Conservation (phyloP, 805 yeast species). For the Candida succiphila region DNA sequence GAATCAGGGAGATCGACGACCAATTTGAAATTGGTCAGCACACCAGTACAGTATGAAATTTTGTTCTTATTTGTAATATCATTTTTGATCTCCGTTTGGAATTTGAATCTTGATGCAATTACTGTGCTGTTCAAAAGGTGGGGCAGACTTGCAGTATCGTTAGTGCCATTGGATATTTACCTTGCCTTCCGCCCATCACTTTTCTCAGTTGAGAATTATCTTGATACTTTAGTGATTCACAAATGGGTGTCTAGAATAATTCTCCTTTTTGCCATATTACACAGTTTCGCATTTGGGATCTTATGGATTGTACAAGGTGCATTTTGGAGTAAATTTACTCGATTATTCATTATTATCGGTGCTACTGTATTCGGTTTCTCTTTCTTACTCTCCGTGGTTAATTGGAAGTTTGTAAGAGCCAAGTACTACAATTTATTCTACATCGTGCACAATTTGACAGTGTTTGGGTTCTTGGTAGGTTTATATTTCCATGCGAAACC, state of each 20-base stretch:
- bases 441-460: conserved; percentile 41
- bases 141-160: conserved; percentile 51
- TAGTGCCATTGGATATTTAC: conserved; percentile 48
- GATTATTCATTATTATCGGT: conserved; percentile 41
- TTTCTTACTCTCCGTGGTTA: conserved; percentile 29
- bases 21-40: conserved; percentile 18
- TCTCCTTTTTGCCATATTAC: conserved; percentile 33
- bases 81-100: conserved; percentile 22
- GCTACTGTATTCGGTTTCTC: conserved; percentile 28
- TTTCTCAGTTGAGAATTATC: conserved; percentile 35
- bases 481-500: conserved; percentile 64
- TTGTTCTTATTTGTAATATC: conserved; percentile 8
- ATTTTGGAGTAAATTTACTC: conserved; percentile 23
- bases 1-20: conserved; percentile 28
- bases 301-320: conserved; percentile 35
- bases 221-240: conserved; percentile 48
- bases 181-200: conserved; percentile 49
- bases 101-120: conserved; percentile 22
- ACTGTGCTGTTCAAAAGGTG: conserved; percentile 38
- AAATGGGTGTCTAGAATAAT: conserved; percentile 64
- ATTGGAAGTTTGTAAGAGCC: conserved; percentile 40
- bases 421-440: conserved; percentile 44
- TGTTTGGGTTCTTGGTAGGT: conserved; percentile 33
- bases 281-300: conserved; percentile 40
- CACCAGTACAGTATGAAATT: conserved; percentile 20